A percentile compares a stretch with the other conserved stretches of the same genome.
Conservation (phyloP, 192 early-diverging fungal genomes). For the Coemansia sp. region DNA sequence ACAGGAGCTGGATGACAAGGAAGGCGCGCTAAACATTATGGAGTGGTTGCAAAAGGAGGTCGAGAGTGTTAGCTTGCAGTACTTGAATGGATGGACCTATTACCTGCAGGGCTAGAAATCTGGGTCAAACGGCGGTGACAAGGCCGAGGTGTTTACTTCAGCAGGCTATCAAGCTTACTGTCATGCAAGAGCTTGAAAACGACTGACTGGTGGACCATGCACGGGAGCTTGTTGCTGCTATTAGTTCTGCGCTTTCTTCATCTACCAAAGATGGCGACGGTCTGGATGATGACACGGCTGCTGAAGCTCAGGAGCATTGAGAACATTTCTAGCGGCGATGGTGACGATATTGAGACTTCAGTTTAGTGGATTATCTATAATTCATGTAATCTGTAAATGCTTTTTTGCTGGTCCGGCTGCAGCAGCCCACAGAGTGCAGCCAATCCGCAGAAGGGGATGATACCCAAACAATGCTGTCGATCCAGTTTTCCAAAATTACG, state of each 20-base stretch:
- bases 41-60: conserved; percentile 83
- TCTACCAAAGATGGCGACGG: conserved; percentile 55
- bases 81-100: conserved; percentile 93
- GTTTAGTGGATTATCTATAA: neutral
- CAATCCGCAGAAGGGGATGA: neutral
- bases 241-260: conserved; percentile 57
- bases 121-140: conserved; percentile 43
- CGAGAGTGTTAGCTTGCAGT: conserved; percentile 87
- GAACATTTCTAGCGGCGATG: conserved; percentile 53
- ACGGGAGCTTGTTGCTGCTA: conserved; percentile 64
- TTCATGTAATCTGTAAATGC: neutral
- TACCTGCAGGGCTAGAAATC: conserved; percentile 78
- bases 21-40: conserved; percentile 75
- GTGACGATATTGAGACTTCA: conserved; percentile 48
- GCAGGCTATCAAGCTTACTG: conserved; percentile 58
- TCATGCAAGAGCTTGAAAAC: conserved; percentile 64
- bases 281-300: conserved; percentile 51
- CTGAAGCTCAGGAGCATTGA: conserved; percentile 32
- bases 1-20: conserved; percentile 76
- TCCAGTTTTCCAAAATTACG: conserved; percentile 7
- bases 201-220: conserved; percentile 68
- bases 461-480: neutral
- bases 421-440: neutral
- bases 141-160: conserved; percentile 22
- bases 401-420: too few relatives aligned